Evolutionary conservation across 1,139 yeast species (phyloP).

Genomic region (Protomyces arabidopsidicola): DNA sequence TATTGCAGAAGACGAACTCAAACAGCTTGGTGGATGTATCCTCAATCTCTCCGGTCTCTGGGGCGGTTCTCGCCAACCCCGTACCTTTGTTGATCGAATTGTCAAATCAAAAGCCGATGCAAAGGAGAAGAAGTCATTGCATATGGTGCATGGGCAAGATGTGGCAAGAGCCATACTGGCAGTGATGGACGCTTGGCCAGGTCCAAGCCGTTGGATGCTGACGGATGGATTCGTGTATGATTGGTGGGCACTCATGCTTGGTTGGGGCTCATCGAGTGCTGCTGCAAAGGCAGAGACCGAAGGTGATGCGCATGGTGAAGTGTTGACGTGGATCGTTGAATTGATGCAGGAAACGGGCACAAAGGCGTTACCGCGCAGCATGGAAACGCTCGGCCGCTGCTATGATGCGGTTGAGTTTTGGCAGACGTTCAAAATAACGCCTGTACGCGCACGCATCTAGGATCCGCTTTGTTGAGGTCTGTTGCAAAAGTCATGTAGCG

Average conservation of each 20-base stretch:
- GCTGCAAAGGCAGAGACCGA: neutral
- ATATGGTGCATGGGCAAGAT: conserved; percentile 23
- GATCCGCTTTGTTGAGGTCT: neutral
- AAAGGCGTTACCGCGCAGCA: conserved; percentile 15
- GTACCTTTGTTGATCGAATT: neutral
- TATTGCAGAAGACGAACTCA: conserved; percentile 19
- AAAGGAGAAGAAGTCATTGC: conserved; percentile 2
- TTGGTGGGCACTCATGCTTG: conserved; percentile 25
- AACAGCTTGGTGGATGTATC: conserved; percentile 8
- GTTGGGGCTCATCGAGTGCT: conserved; percentile 12
- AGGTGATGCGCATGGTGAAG: conserved; percentile 8
- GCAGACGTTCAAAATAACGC: conserved; percentile 10
- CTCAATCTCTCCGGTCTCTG: conserved; percentile 16
- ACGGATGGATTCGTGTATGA: conserved; percentile 26
- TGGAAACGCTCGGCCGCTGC: conserved; percentile 20
- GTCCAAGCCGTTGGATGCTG: conserved; percentile 22
- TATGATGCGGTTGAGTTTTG: conserved; percentile 23
- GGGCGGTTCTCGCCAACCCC: conserved; percentile 25
- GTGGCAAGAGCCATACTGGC: conserved; percentile 23
- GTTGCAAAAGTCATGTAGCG: neutral
- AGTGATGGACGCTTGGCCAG: conserved; percentile 21
- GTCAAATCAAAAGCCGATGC: conserved; percentile 1
- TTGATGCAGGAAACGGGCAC: conserved; percentile 13
- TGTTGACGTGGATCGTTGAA: conserved; percentile 13
- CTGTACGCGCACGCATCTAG: conserved; percentile 21